A percentile compares a stretch with the other conserved stretches of the same genome.
phyloP scores from a whole-genome alignment of 805 yeast species.

The Yamadazyma laniorum region DNA sequence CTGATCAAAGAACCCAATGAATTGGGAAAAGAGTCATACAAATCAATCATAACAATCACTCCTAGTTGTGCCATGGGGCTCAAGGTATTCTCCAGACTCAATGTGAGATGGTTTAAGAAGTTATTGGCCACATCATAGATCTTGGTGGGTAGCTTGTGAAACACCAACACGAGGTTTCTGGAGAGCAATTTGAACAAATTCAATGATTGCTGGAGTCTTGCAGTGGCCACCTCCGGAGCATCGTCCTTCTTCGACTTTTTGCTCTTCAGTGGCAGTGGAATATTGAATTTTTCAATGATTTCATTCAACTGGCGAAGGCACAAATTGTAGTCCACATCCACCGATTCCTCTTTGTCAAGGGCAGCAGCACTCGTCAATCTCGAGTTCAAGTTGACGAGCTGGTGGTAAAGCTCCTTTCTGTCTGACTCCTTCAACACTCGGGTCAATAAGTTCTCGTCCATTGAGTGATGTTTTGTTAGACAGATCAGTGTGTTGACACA shows the following conservation, averaged over 20 bases:
- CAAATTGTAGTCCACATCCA: conserved; percentile 1
- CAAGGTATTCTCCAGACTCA: conserved; percentile 18
- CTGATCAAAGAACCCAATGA: conserved; percentile 34
- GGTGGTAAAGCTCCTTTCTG: conserved; percentile 7
- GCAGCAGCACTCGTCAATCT: neutral
- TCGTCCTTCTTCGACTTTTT: conserved; percentile 13
- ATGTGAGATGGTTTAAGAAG: conserved; percentile 26
- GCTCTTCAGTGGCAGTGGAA: conserved; percentile 8
- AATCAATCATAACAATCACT: conserved; percentile 33
- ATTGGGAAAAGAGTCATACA: conserved; percentile 37
- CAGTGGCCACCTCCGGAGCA: neutral
- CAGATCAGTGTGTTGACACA: too few species aligned
- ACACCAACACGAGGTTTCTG: conserved; percentile 23
- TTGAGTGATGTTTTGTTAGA: too few species aligned
- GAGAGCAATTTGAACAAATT: conserved; percentile 30
- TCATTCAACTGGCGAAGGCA: conserved; percentile 21
- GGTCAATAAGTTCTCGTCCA: conserved; percentile 5
- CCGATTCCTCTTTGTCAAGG: neutral
- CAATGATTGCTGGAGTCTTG: conserved; percentile 5
- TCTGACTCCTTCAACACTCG: conserved; percentile 3
- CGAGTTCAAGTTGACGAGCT: conserved; percentile 5
- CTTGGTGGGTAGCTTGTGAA: conserved; percentile 31
- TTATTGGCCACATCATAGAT: conserved; percentile 38
- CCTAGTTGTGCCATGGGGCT: conserved; percentile 22
- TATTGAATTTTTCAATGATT: conserved; percentile 24